A percentile compares a stretch with the other conserved stretches of the same genome.
Conservation (phyloP, 2,329 filamentous ascomycete genomes). For the Helicocarpus griseus region DNA sequence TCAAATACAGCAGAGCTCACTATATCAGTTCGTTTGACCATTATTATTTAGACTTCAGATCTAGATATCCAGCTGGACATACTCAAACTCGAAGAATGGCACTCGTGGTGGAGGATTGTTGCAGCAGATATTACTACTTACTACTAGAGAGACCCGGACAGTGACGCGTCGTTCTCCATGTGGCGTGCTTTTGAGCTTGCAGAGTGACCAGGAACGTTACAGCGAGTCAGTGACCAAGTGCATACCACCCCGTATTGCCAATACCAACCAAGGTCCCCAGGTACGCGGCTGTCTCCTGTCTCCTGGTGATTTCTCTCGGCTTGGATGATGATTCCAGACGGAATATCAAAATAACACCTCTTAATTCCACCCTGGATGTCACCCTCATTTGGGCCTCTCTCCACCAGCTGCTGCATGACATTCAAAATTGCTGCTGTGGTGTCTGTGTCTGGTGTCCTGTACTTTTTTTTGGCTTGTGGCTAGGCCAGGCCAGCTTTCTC, state of each 20-base stretch:
- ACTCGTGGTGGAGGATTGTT: too few species aligned
- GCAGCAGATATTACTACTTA: too few species aligned
- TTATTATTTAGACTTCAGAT: too few species aligned
- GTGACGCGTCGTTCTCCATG: not conserved
- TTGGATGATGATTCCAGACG: not conserved
- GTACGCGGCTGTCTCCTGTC: not conserved
- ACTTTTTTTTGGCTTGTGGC: too few species aligned
- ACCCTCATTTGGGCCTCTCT: slow-evolving; percentile 6
- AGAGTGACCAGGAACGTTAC: not conserved
- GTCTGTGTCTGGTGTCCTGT: not conserved
- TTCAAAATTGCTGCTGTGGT: not conserved
- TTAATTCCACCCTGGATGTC: slow-evolving; percentile 10
- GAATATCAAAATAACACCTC: not conserved
- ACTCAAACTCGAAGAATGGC: too few species aligned
- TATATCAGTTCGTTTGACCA: too few species aligned
- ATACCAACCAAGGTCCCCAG: not conserved
- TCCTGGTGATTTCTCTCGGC: not conserved
- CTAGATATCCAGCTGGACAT: too few species aligned
- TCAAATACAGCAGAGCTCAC: not conserved
- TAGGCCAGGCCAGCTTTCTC: too few species aligned
- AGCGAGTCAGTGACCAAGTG: not conserved
- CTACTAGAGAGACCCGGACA: not conserved
- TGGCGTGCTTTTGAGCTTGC: not conserved
- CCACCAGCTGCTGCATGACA: slow-evolving; percentile 2
- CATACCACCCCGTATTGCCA: not conserved